Conservation (phyloP, 495 filamentous ascomycete species). For the Parathielavia hyrcaniae region DNA sequence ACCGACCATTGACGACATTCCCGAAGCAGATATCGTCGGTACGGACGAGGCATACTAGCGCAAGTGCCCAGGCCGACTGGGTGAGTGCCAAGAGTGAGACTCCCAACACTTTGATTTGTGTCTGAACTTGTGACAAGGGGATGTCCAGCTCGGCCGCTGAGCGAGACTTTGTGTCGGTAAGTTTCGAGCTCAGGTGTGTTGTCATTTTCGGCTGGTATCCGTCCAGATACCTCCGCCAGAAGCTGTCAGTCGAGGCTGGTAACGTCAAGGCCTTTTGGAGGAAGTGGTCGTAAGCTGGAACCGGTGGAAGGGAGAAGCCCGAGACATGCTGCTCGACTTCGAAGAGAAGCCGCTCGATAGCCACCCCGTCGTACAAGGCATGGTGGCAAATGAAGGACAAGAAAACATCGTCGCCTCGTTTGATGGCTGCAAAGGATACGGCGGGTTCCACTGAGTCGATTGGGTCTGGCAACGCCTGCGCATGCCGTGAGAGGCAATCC, state of each 20-base stretch:
- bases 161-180: neutral
- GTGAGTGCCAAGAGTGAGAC: slow-evolving; percentile 57
- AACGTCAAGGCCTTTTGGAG: slow-evolving; percentile 27
- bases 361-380: slow-evolving; percentile 73
- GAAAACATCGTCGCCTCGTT: slow-evolving; percentile 21
- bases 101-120: slow-evolving; percentile 44
- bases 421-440: slow-evolving; percentile 35
- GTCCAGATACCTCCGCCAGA: slow-evolving; percentile 54
- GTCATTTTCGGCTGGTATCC: slow-evolving; percentile 47
- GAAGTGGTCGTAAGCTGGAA: slow-evolving; percentile 43
- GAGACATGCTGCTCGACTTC: slow-evolving; percentile 54
- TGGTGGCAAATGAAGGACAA: slow-evolving; percentile 66
- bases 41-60: slow-evolving; percentile 48
- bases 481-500: slow-evolving; percentile 23
- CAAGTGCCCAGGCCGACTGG: slow-evolving; percentile 62
- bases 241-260: slow-evolving; percentile 44
- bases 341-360: slow-evolving; percentile 55
- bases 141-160: neutral
- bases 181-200: slow-evolving; percentile 4
- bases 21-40: slow-evolving; percentile 72
- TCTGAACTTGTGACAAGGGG: slow-evolving; percentile 43
- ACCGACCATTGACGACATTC: slow-evolving; percentile 69
- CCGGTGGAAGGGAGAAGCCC: slow-evolving; percentile 38
- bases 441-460: slow-evolving; percentile 33
- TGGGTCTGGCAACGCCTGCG: slow-evolving; percentile 25